Evolutionary conservation across 2,329 filamentous ascomycete species (phyloP), one percentile per base, ranked within the genome.

Genomic region (Rhexocercosporidium sp.): DNA sequence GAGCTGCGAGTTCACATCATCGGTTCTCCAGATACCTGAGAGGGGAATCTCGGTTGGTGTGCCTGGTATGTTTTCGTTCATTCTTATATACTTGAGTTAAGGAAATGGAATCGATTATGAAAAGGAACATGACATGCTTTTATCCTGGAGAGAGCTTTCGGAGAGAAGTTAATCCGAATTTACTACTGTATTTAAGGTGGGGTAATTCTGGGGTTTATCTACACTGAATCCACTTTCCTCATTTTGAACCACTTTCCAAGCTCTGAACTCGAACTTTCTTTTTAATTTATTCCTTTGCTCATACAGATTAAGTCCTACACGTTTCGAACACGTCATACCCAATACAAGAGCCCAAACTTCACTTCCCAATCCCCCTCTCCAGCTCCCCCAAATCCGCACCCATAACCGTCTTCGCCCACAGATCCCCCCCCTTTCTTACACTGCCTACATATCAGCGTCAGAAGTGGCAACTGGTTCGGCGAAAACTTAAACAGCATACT

Each of bases 381-480:
- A 57, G 14, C 29, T 41, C 62, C 46, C n/a, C 25, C 57, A 59
- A 39, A 60, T 60, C 39, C 16, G 57, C 57, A 18, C 57, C 54
- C 34, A 60, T 60, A 39, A 46, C 22, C 20, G 57, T 57, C 53
- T 57, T 57, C 29, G 53, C 53, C 53, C 53, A 57, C 27, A 57
- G 16, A 37, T 20, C 47, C 22, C 25, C 53, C 27, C 34, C 29
- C 53, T 22, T n/a, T 22, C 29, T 57, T 14, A 53, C 47, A 14
- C 39, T 44, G 39, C 9, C 20, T 25, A 39, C 53, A 57, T 27
- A 57, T 37, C 27, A 57, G 18, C 20, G 53, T 34, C 53, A 57
- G 29, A 20, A 37, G 27, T 16, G 27, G 53, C 22, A 37, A 34
- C 53, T 57, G 53, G 29, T 57, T 57, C n/a, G 22, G 20, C 53